Conservation (phyloP, 2,329 filamentous ascomycete species). For the Trichoderma atrobrunneum region DNA sequence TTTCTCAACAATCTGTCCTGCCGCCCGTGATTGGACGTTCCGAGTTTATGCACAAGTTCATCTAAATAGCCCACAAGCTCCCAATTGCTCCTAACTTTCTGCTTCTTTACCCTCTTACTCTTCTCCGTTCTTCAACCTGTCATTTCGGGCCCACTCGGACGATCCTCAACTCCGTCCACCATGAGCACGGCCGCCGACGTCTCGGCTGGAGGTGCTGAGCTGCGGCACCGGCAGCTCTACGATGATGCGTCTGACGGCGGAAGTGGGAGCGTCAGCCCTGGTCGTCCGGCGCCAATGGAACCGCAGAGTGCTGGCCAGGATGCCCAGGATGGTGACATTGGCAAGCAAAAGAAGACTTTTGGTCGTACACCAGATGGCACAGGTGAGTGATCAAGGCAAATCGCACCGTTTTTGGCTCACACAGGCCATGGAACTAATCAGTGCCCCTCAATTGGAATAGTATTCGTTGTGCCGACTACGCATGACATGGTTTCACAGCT, state of each 20-base stretch:
- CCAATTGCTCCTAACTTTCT: background rate
- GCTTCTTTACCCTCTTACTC: background rate
- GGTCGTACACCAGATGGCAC: slow-evolving; percentile 87
- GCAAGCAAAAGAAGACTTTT: slow-evolving; percentile 67
- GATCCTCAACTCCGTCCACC: slow-evolving; percentile 21
- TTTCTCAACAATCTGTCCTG: slow-evolving; percentile 20
- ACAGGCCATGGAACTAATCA: slow-evolving; percentile 19
- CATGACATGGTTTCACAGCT: slow-evolving; percentile 99
- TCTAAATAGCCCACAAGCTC: slow-evolving; percentile 16
- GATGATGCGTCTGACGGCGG: slow-evolving; percentile 6
- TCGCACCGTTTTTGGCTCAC: background rate
- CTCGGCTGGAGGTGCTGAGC: slow-evolving; percentile 24
- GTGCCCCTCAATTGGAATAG: slow-evolving; percentile 45
- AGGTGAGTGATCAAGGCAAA: slow-evolving; percentile 56
- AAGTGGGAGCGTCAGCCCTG: background rate
- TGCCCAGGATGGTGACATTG: background rate
- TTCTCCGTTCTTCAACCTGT: background rate
- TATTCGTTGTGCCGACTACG: slow-evolving; percentile 92
- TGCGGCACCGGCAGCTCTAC: slow-evolving; percentile 32
- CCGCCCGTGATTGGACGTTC: slow-evolving; percentile 19
- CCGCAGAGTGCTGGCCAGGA: slow-evolving; percentile 7
- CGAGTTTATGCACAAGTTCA: background rate
- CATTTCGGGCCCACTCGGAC: slow-evolving; percentile 6
- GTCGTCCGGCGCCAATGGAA: slow-evolving; percentile 3
- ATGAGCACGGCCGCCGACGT: slow-evolving; percentile 34